Base-by-base conservation (phyloP, 225 moss, liverwort and hornwort genomes). In the Polytrichum formosum region DNA sequence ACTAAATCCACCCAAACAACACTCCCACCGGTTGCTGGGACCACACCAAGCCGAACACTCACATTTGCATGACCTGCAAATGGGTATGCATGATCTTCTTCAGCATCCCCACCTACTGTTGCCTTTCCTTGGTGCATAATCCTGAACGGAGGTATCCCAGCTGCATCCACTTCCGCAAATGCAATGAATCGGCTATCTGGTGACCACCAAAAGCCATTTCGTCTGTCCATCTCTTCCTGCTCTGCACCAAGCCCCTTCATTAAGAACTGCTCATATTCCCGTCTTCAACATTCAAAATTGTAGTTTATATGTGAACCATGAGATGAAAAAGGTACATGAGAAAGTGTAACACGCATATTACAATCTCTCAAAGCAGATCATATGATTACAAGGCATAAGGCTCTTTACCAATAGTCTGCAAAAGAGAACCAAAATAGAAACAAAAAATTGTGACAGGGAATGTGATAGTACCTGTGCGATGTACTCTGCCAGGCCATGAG, bases 201-300 rank as follows among this genome's bases (percentile, higher is more conserved):
- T 30, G 98, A 98, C 98, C 98, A 98, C 98, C 98, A 98, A 83
- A 92, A 98, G 67, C 98, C 98, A 82, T 85, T 98, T 76, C 94
- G 92, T 80, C 98, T 84, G 74, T 98, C 98, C 98, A 98, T 98
- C 84, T 98, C 98, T 90, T 98, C 98, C 98, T 98, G 94, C 68
- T 81, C 72, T 89, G 76, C 77, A 86, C 61, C 79, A 80, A 55
- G 70, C 37, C 55, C 56, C 66, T 26, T 63, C 31, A 59, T 77
- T 71, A 82, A 68, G 53, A 46, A 46, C 13, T 46, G 46, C 10
- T 46, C 3, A 46, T 13, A 13, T 46, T 46, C 46, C 46, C 13
- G 4, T 46, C 35, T 35, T 9, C 13, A 46, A 46, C 46, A 46
- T 13, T 13, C 13, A 16, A 13, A 16, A 3, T 35, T 35, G 35